Conservation (phyloP, 768 basidiomycete genomes). For the Termitomyces sp. region DNA sequence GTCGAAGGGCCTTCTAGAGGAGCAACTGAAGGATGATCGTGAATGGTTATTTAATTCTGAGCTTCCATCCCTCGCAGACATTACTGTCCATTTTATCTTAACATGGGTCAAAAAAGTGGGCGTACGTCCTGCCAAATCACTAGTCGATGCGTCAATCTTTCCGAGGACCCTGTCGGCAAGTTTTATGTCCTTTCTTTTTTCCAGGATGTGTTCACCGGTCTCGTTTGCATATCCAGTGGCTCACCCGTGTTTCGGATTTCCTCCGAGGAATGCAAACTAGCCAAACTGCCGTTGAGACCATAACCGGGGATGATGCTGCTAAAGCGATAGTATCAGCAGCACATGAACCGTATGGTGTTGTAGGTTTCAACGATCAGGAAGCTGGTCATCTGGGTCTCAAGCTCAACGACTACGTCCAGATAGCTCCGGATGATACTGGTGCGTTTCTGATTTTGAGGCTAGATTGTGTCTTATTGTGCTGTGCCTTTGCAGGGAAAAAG, state of each 20-base stretch:
- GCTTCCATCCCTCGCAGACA: constrained; percentile 43
- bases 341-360: constrained; percentile 28
- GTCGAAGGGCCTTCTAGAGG: constrained; percentile 25
- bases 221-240: constrained; percentile 33
- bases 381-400: constrained; percentile 35
- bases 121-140: constrained; percentile 26
- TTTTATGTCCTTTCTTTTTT: background rate
- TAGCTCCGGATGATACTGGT: constrained; percentile 48
- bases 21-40: constrained; percentile 45
- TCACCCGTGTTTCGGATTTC: constrained; percentile 30
- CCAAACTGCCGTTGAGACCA: constrained; percentile 16
- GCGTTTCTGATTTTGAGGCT: background rate
- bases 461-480: background rate
- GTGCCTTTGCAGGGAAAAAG: constrained; percentile 23
- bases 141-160: constrained; percentile 32
- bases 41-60: constrained; percentile 56
- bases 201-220: background rate
- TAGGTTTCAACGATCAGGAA: constrained; percentile 43
- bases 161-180: constrained; percentile 37
- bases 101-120: constrained; percentile 30
- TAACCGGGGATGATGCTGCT: constrained; percentile 39
- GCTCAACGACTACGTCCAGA: constrained; percentile 28
- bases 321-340: constrained; percentile 29
- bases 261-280: constrained; percentile 24
- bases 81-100: constrained; percentile 44